A percentile compares a stretch with the other conserved stretches of the same genome.
These are phyloP conservation scores for Pseudofabraea citricarpa DNA, from an alignment of 2,329 filamentous ascomycete genomes.

Conservation along the genomic window DNA sequence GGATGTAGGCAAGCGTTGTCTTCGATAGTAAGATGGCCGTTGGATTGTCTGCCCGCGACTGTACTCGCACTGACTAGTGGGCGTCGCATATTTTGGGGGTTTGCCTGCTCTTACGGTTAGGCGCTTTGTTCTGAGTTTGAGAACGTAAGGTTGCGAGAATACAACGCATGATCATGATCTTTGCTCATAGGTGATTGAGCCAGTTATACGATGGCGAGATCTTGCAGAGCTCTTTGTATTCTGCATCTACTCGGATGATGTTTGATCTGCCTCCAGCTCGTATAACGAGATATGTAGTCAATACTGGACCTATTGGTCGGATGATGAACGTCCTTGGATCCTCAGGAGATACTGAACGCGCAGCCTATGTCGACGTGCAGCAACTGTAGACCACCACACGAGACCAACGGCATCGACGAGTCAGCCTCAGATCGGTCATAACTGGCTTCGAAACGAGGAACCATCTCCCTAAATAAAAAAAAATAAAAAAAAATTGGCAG, in stretches of 20 bases:
- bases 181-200: slow-evolving; percentile 28
- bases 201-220: slow-evolving; percentile 47
- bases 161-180: slow-evolving; percentile 37
- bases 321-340: slow-evolving; percentile 5
- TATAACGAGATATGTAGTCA: not conserved
- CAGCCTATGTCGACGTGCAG: slow-evolving; percentile 1
- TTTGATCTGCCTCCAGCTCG: slow-evolving; percentile 1
- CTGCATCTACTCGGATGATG: slow-evolving; percentile 4
- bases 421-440: slow-evolving; percentile 5
- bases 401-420: not conserved
- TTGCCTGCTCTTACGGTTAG: not conserved
- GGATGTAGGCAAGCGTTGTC: slow-evolving; percentile 35
- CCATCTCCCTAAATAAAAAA: too few species aligned
- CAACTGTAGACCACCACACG: slow-evolving; percentile 1
- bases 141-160: not conserved
- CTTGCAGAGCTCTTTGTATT: slow-evolving; percentile 33
- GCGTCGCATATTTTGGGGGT: not conserved
- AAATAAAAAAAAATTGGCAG: not conserved
- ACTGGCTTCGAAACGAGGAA: too few species aligned
- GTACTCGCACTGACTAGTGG: not conserved
- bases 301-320: slow-evolving; percentile 3
- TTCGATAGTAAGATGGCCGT: slow-evolving; percentile 30
- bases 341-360: slow-evolving; percentile 1
- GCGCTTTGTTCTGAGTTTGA: not conserved
- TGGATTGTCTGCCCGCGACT: not conserved